Percentiles rank a stretch among this genome's conserved stretches.
Evolutionary conservation across 169 alveolate species (phyloP).

Genomic region (Plasmodium coatneyi): DNA sequence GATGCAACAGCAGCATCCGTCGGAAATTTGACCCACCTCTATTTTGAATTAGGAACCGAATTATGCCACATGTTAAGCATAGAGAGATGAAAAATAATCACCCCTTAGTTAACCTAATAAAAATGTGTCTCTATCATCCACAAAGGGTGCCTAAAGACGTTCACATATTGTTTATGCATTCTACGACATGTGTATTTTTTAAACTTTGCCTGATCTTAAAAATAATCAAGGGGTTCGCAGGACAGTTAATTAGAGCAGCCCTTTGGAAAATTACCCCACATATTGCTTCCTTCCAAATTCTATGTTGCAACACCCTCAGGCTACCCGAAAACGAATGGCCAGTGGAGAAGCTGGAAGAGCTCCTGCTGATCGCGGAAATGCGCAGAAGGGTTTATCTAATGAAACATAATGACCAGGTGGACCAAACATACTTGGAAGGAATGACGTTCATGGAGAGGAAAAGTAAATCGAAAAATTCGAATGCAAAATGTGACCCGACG

Average conservation of each 20-base stretch:
- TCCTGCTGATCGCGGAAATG: slow-evolving; percentile 82
- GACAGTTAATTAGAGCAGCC: background rate
- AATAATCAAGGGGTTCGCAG: background rate
- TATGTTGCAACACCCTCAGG: slow-evolving; percentile 46
- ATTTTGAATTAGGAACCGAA: slow-evolving; percentile 84
- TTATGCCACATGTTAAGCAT: slow-evolving; percentile 78
- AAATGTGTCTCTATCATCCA: background rate
- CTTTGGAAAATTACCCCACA: background rate
- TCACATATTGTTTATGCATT: background rate
- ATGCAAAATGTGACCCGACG: background rate
- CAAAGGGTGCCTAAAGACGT: background rate
- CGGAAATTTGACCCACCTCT: slow-evolving; percentile 80
- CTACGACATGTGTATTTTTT: background rate
- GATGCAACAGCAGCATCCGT: slow-evolving; percentile 86
- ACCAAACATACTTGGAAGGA: slow-evolving; percentile 73
- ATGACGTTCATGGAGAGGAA: slow-evolving; percentile 69
- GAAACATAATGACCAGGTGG: slow-evolving; percentile 73
- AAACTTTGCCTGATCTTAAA: background rate
- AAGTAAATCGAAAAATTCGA: slow-evolving; percentile 27
- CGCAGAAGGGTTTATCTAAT: slow-evolving; percentile 79
- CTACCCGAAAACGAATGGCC: slow-evolving; percentile 87
- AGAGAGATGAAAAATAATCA: background rate
- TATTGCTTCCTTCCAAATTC: background rate
- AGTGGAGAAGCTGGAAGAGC: slow-evolving; percentile 82
- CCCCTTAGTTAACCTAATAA: background rate